Base-by-base conservation (phyloP, 345 rosid genomes). In the Angophora floribunda region DNA sequence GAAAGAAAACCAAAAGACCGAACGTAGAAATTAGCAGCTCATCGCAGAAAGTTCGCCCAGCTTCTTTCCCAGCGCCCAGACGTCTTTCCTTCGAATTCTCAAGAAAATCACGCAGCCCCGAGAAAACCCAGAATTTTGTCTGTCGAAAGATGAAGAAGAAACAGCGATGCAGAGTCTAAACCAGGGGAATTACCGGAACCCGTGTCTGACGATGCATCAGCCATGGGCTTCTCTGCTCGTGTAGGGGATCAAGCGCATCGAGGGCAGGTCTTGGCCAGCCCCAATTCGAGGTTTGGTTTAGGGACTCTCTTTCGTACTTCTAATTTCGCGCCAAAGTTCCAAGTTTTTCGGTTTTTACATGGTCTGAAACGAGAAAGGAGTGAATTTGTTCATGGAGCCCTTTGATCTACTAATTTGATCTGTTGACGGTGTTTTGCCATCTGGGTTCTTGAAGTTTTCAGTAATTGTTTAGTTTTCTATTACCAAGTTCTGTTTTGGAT, bases 141-240 rank as follows among this genome's bases (percentile, higher is more conserved):
- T 75, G 47, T 19, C 26, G 82, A 41, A 30, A 41, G 82, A 3
- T 14, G 87, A 52, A 49, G 86, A 13, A n/a, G 70, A 2, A 47
- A 87, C 4, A 36, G 47, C 55, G 84, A 53, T 86, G 87, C 52
- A n/a, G 91, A 88, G 88, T 89, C 89, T 57, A 90, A 85, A 59
- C 85, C 85, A 88, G n/a, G 89, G 87, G 15, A 96, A 96, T 87
- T 96, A 91, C 91, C 92, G 80, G 78, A 97, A 96, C 93, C 98
- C 98, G 4, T 97, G 98, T 85, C 92, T 97, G 91, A 96, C 98
- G 12, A 91, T 97, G 98, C 99, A 96, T 90, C 99, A 96, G 89
- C 99, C 99, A 10, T 95, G 98, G 99, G 99, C 99, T 89, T 97
- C 99, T 3, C 91, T 97, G 51, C 93, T 96, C 7, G 95, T 96